phyloP scores from a whole-genome alignment of 768 basidiomycete species.

The Leccinum obscurum region DNA sequence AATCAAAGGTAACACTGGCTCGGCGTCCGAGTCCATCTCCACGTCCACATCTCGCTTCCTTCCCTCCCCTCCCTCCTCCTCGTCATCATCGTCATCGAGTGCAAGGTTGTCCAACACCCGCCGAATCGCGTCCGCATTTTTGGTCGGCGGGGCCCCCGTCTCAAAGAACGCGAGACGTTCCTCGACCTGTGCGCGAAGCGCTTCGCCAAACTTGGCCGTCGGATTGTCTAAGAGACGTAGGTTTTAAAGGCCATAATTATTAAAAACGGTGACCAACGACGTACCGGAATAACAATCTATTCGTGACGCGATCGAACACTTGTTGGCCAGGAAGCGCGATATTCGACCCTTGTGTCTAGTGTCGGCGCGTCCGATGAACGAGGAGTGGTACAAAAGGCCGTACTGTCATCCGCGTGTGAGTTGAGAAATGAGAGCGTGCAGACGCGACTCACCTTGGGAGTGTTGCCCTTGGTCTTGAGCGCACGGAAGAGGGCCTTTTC shows the following conservation, averaged over 20 bases:
- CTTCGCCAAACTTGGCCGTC: conserved; percentile 92
- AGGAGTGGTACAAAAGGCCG: conserved; percentile 95
- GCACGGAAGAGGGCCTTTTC: conserved; percentile 98
- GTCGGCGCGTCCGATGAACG: conserved; percentile 94
- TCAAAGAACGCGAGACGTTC: conserved; percentile 95
- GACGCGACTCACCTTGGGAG: conserved; percentile 69
- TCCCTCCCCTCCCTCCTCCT: conserved; percentile 45
- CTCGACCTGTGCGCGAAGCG: conserved; percentile 90
- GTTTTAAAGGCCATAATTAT: neutral
- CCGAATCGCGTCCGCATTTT: conserved; percentile 90
- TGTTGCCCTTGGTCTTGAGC: conserved; percentile 98
- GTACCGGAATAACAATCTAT: conserved; percentile 93
- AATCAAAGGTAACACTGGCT: conserved; percentile 56
- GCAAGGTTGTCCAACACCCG: conserved; percentile 82
- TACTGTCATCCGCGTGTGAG: conserved; percentile 57
- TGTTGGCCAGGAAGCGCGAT: conserved; percentile 98
- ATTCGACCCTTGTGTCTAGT: conserved; percentile 96
- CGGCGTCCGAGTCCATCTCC: conserved; percentile 43
- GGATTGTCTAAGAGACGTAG: conserved; percentile 58
- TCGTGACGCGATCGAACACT: conserved; percentile 94
- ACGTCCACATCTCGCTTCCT: conserved; percentile 29
- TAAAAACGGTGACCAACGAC: conserved; percentile 15
- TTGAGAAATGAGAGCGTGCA: neutral
- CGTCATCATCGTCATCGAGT: conserved; percentile 64
- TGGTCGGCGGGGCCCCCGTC: conserved; percentile 82